These are phyloP conservation scores for Suillus tomentosus DNA, from an alignment of 768 basidiomycete species.

Conservation along the genomic window DNA sequence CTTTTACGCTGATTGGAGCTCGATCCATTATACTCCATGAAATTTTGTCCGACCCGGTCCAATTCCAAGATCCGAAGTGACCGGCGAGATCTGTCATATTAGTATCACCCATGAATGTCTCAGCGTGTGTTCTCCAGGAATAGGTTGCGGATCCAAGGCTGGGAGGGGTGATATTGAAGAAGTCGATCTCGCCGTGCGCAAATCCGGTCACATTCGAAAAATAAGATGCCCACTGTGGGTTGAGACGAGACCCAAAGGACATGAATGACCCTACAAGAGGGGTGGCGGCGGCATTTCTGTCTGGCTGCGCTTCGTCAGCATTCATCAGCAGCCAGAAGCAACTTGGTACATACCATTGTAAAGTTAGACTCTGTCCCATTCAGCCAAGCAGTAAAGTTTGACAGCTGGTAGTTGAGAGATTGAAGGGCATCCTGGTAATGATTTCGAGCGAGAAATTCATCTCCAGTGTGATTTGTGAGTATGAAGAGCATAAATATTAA, in stretches of 20 bases:
- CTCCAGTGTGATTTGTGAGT: conserved; percentile 74
- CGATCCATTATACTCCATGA: conserved; percentile 70
- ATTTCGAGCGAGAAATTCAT: conserved; percentile 63
- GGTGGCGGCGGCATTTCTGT: conserved; percentile 42
- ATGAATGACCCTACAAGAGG: conserved; percentile 54
- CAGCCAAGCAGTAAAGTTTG: conserved; percentile 79
- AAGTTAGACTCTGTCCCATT: conserved; percentile 69
- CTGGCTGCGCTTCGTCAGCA: conserved; percentile 42
- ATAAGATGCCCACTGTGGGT: conserved; percentile 56
- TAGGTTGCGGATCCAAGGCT: conserved; percentile 38
- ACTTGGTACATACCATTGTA: conserved; percentile 49
- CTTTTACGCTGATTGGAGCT: conserved; percentile 38
- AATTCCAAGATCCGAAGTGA: conserved; percentile 64
- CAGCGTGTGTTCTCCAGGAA: conserved; percentile 54
- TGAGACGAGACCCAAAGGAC: conserved; percentile 44
- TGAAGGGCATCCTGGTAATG: conserved; percentile 69
- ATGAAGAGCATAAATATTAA: conserved; percentile 74
- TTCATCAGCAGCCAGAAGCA: not conserved
- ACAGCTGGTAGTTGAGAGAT: conserved; percentile 56
- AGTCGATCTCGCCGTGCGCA: conserved; percentile 60
- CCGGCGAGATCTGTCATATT: conserved; percentile 54
- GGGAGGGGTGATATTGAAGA: conserved; percentile 64
- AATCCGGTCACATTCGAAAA: conserved; percentile 80
- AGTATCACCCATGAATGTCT: conserved; percentile 47
- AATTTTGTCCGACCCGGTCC: conserved; percentile 63